phyloP scores from a whole-genome alignment of 2,329 filamentous ascomycete genomes.

The Phaeosphaeria sp. region DNA sequence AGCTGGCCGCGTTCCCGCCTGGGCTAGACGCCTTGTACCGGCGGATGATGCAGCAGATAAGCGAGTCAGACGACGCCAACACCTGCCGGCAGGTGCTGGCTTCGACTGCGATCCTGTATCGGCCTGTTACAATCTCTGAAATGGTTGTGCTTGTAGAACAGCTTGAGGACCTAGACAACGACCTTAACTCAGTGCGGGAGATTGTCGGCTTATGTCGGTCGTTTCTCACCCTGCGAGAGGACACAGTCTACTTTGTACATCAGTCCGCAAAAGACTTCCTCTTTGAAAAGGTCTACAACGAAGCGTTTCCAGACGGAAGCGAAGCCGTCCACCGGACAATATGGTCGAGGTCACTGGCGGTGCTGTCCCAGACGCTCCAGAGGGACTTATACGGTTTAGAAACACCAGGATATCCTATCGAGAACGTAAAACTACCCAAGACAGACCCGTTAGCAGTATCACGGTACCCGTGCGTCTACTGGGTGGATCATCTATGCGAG shows the following conservation, averaged over 20 bases:
- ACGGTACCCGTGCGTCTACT: too few relatives aligned
- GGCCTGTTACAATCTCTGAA: slow-evolving; percentile 49
- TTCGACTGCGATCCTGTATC: slow-evolving; percentile 37
- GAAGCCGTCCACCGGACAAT: slow-evolving; percentile 18
- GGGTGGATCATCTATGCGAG: slow-evolving; percentile 36
- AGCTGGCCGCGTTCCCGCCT: slow-evolving; percentile 40
- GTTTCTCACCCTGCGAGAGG: slow-evolving; percentile 46
- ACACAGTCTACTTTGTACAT: slow-evolving; percentile 2
- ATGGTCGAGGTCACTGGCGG: slow-evolving; percentile 39
- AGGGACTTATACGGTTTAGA: slow-evolving; percentile 34
- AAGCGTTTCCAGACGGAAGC: slow-evolving; percentile 40
- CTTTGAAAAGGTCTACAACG: slow-evolving; percentile 11
- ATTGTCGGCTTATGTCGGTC: slow-evolving; percentile 43
- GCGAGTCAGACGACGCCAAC: slow-evolving; percentile 26
- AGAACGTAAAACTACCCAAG: slow-evolving; percentile 22
- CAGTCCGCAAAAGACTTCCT: slow-evolving; percentile 56
- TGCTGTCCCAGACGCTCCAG: slow-evolving; percentile 20
- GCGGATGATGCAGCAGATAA: slow-evolving; percentile 49
- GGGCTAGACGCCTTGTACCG: slow-evolving; percentile 50
- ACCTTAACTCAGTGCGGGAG: slow-evolving; percentile 41
- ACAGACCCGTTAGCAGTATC: slow-evolving; percentile 32
- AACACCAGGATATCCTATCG: slow-evolving; percentile 18
- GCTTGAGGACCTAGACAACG: slow-evolving; percentile 2
- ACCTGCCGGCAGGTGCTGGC: slow-evolving; percentile 49
- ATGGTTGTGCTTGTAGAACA: slow-evolving; percentile 31